phyloP scores from a whole-genome alignment of 257 asterid species.

The Solanum sitiens region DNA sequence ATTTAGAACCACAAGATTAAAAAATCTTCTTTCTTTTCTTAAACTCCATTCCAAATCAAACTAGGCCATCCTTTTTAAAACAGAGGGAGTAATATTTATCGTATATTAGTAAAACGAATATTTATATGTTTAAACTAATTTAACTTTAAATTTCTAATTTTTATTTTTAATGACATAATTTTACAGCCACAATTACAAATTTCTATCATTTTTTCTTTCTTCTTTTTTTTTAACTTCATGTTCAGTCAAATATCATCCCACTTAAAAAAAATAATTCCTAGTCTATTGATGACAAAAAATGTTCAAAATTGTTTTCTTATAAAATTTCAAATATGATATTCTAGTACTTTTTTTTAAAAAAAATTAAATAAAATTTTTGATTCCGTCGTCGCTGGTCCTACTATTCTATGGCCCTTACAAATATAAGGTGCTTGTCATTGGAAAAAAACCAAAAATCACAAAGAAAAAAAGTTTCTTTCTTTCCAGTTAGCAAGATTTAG shows the following conservation, averaged over 20 bases:
- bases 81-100: neutral
- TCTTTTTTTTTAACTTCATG: neutral
- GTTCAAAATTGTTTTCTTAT: neutral
- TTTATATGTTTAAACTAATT: neutral
- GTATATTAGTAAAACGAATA: neutral
- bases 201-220: neutral
- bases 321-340: neutral
- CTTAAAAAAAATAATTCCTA: neutral
- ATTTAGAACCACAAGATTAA: too few species aligned
- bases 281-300: neutral
- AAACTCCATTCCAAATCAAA: too few species aligned
- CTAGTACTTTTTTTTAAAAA: fast-evolving
- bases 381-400: fast-evolving
- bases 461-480: neutral
- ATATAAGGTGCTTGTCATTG: neutral
- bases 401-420: neutral
- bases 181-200: neutral
- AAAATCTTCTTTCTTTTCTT: too few species aligned
- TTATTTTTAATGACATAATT: neutral
- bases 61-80: too few species aligned
- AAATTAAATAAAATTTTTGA: neutral
- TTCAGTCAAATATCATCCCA: neutral
- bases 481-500: neutral
- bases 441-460: neutral
- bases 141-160: neutral